Base-by-base conservation (phyloP, 371 early-diverging fungal genomes). In the Saksenaea vasiformis region DNA sequence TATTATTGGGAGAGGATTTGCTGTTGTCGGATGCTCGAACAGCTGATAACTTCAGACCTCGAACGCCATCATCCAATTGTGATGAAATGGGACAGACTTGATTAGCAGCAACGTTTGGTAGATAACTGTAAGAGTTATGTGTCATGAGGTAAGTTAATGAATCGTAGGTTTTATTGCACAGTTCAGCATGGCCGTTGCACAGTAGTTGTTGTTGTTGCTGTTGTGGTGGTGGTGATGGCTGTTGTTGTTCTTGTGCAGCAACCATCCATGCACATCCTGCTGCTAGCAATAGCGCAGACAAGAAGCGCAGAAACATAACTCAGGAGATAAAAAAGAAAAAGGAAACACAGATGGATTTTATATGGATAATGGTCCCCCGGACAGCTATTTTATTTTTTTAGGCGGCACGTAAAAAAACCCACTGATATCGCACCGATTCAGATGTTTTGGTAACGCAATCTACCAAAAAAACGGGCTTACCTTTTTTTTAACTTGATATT, bases 101-200 rank as follows among this genome's bases (percentile, higher is more conserved):
- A 66, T 89, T 91, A 19, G 84, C 79, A 5, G 89, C 90, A 13
- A 73, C 58, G 28, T 78, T 84, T 8, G 65, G 67, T 13, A 70
- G 66, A 57, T 54, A 73, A 39, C 88, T 86, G 69, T 81, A 91
- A 2, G 91, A 75, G 66, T 91, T 91, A 76, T 91, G 91, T 17
- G 91, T 88, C 14, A 84, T 76, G 1, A 84, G 61, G 51, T 78
- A 87, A 2, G 86, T 74, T 9, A 91, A 69, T 43, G 76, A 44
- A 61, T 82, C 63, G 64, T 85, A 90, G 8, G 69, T 61, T 65
- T 77, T 80, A 57, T 77, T 62, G 65, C 91, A 91, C 22, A 86
- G 77, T 53, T 81, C 83, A 0, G 76, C 66, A 66, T 87, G 82
- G 0, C 91, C 91, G 62, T 91, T 91, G 66, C 91, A 91, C 11